Conservation (phyloP, 2,329 filamentous ascomycete genomes). For the Teratosphaeriaceae sp. region DNA sequence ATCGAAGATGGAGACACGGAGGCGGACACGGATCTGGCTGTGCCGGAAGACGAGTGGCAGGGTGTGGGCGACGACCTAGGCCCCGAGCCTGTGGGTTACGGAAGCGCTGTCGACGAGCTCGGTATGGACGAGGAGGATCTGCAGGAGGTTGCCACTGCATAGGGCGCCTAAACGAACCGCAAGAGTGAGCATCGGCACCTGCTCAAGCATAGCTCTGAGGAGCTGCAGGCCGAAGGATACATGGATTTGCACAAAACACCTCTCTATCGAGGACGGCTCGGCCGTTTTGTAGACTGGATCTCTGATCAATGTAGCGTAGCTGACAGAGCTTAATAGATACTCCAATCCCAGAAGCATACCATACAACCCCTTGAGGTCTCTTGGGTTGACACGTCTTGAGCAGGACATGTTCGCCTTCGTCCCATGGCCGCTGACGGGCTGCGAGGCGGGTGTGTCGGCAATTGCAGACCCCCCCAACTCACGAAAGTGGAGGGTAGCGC, state of each 20-base stretch:
- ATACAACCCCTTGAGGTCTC: too few relatives aligned
- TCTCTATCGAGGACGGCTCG: conserved; percentile 10
- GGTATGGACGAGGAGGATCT: conserved; percentile 1
- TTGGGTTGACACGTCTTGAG: too few relatives aligned
- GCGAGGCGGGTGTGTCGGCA: too few relatives aligned
- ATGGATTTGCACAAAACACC: conserved; percentile 6
- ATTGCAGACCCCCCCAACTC: too few relatives aligned
- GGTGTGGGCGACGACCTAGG: conserved; percentile 29
- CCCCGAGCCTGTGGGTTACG: neutral
- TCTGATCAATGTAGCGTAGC: conserved; percentile 8
- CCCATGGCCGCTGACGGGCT: neutral
- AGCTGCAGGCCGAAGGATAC: neutral
- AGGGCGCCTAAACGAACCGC: neutral
- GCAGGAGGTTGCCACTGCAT: neutral
- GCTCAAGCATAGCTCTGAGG: conserved; percentile 4
- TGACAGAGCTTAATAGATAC: neutral
- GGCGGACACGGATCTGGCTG: conserved; percentile 18
- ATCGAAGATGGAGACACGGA: conserved; percentile 30
- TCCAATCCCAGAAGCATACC: conserved; percentile 1
- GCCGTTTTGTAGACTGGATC: conserved; percentile 18
- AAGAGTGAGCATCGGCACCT: neutral
- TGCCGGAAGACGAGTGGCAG: conserved; percentile 26
- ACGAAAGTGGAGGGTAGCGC: too few relatives aligned
- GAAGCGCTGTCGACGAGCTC: conserved; percentile 1
- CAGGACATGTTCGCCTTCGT: too few relatives aligned